phyloP scores from a whole-genome alignment of 78 protist species.

The Andalucia godoyi region DNA sequence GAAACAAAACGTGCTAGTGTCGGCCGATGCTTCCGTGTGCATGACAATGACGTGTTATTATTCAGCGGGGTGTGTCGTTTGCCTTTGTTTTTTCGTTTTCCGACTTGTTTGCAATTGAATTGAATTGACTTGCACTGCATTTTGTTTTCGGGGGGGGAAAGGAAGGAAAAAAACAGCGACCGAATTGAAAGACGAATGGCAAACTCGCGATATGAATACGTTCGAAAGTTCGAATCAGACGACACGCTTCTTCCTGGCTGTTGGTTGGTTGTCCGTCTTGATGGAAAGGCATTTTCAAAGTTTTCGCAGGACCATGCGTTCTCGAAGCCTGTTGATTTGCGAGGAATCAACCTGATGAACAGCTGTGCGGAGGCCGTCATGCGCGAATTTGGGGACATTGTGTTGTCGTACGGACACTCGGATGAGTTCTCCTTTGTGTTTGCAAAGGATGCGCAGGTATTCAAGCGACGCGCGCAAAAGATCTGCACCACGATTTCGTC shows the following conservation, averaged over 20 bases:
- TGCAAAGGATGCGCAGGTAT: conserved; percentile 9
- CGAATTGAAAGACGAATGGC: conserved; percentile 48
- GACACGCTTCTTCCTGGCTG: conserved; percentile 29
- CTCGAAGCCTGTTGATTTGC: conserved; percentile 58
- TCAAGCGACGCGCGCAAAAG: conserved; percentile 13
- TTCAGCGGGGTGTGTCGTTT: too few relatives aligned
- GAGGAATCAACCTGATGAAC: conserved; percentile 59
- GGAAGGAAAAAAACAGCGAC: too few relatives aligned
- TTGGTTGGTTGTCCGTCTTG: conserved; percentile 76
- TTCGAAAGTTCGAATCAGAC: conserved; percentile 62
- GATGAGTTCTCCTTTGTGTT: conserved; percentile 61
- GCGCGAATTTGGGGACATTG: conserved; percentile 38
- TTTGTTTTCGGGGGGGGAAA: too few relatives aligned
- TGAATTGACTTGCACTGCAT: too few relatives aligned
- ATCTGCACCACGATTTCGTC: conserved; percentile 38
- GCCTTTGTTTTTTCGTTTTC: too few relatives aligned
- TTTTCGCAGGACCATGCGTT: conserved; percentile 49
- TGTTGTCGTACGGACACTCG: conserved; percentile 69
- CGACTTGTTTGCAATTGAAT: too few relatives aligned
- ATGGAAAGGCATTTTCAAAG: conserved; percentile 59
- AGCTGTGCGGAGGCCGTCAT: conserved; percentile 47
- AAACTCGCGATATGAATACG: conserved; percentile 66
- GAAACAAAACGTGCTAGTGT: too few relatives aligned
- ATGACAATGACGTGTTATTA: too few relatives aligned
- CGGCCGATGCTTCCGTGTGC: too few relatives aligned